A percentile compares a stretch with the other conserved stretches of the same genome.
Evolutionary conservation across 352 stramenopile genomes (phyloP).

Genomic region (Globisporangium cystogenes): DNA sequence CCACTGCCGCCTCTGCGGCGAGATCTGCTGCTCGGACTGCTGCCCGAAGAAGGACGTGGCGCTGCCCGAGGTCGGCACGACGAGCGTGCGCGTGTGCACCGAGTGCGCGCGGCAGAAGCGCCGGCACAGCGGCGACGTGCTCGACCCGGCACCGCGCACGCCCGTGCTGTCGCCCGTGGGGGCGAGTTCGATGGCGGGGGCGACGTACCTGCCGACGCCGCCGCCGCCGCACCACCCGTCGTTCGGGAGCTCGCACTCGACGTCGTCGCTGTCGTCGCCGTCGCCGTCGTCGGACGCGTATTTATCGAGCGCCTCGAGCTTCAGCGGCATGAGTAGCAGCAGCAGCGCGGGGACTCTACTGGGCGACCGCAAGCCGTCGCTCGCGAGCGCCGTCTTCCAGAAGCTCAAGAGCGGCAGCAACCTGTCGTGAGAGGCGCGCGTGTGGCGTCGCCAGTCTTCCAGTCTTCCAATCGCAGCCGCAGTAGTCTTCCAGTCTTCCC

Average conservation of each 20-base stretch:
- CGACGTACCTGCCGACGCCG: constrained; percentile 5
- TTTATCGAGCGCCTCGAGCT: constrained; percentile 28
- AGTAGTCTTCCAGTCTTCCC: neutral
- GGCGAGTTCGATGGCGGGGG: neutral
- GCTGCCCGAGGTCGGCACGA: constrained; percentile 50
- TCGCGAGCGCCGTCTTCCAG: constrained; percentile 45
- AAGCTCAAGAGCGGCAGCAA: constrained; percentile 43
- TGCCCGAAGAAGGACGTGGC: constrained; percentile 79
- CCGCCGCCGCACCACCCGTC: constrained; percentile 9
- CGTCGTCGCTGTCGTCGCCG: constrained; percentile 4
- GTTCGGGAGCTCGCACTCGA: constrained; percentile 10
- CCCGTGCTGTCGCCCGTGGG: constrained; percentile 16
- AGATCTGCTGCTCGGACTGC: constrained; percentile 74
- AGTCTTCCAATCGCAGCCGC: neutral
- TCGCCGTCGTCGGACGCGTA: constrained; percentile 32
- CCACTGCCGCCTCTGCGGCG: constrained; percentile 72
- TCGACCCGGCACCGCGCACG: constrained; percentile 14
- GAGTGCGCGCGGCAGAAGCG: constrained; percentile 47
- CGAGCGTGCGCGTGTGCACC: constrained; percentile 66
- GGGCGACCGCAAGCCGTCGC: constrained; percentile 41
- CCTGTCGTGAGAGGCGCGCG: neutral
- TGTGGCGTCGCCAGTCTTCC: neutral
- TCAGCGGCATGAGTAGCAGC: constrained; percentile 1
- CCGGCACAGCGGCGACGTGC: constrained; percentile 37
- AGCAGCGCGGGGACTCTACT: constrained; percentile 12